Evolutionary conservation across 345 rosid species (phyloP).

Genomic region (Gossypium stocksii): DNA sequence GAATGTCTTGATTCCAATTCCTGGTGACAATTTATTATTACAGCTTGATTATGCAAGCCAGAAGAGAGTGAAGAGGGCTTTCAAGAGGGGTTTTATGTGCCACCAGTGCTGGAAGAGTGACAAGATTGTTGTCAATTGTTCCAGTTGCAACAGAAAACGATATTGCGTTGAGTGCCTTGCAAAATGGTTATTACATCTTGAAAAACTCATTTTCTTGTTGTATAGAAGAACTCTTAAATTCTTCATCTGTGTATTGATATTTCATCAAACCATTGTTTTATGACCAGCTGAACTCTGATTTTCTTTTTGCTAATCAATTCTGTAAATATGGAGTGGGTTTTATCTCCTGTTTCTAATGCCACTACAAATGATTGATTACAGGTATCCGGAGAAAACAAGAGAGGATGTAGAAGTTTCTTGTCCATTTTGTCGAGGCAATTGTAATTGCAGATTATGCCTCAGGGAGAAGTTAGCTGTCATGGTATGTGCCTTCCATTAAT

Average conservation of each 20-base stretch:
- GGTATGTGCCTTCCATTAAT: conserved; percentile 25
- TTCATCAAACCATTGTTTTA: not conserved
- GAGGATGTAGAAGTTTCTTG: conserved; percentile 41
- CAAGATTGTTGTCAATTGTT: conserved; percentile 34
- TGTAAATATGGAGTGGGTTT: conserved; percentile 16
- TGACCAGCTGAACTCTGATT: conserved; percentile 1
- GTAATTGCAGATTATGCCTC: conserved; percentile 55
- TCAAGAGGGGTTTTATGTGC: conserved; percentile 26
- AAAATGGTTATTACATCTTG: conserved; percentile 37
- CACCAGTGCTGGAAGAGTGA: conserved; percentile 47
- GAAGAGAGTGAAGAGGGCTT: conserved; percentile 19
- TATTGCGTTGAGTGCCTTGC: conserved; percentile 52
- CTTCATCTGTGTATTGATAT: not conserved
- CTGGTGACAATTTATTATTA: not conserved
- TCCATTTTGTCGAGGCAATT: conserved; percentile 48
- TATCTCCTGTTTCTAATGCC: conserved; percentile 11
- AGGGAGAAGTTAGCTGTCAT: conserved; percentile 27
- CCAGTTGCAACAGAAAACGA: conserved; percentile 41
- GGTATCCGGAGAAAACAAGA: conserved; percentile 46
- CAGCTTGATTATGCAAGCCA: conserved; percentile 8
- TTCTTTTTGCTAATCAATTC: conserved; percentile 4
- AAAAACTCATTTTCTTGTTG: not conserved
- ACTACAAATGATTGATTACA: conserved; percentile 22
- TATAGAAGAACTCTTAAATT: not conserved
- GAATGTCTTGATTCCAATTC: not conserved